Base-by-base conservation (phyloP, 345 rosid genomes). In the Brassica cretica region DNA sequence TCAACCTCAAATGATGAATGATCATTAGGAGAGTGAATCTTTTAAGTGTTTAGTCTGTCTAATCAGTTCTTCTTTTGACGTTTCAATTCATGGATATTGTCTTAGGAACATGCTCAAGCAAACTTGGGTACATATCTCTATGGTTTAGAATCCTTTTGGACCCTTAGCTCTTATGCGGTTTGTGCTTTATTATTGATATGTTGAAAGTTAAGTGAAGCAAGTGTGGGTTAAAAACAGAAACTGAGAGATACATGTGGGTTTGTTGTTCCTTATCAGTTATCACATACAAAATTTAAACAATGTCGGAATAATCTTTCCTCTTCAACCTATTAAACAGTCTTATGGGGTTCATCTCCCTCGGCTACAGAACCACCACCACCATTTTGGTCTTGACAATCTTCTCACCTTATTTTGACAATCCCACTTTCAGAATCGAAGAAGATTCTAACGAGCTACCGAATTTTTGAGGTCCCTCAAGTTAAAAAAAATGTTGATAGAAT, bases 1-100 rank as follows among this genome's bases (percentile, higher is more conserved):
- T 74, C 67, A 30, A 70, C 83, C 77, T 74, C 88, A 12, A 78
- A 74, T 30, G 80, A 79, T 75, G 78, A 76, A 77, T 82, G 68
- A 62, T 83, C 2, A 25, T 4, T 18, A n/a, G 58, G 18, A 19
- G 39, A 25, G 18, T 51, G 71, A 66, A 21, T 19, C 64, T 33
- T 33, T 18, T 29, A 12, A 27, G 35, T 8, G 44, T 63, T 73
- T 3, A 62, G 61, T 46, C 9, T 63, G 61, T 46, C 9, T 46
- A 12, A 46, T 69, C 30, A 19, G 11, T 41, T 59, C 44, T 58
- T 30, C 21, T 58, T 56, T 29, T 39, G 55, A 51, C 18, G 56
- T 51, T 51, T 6, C 56, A 5, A 51, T n/a, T n/a, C 56, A 51
- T 51, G 56, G 19, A n/a, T 5, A 5, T n/a, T 51, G 56, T n/a